Evolutionary conservation across 495 filamentous ascomycete species (phyloP), one percentile per base, ranked within the genome.

Genomic region (Daldinia caldariorum): DNA sequence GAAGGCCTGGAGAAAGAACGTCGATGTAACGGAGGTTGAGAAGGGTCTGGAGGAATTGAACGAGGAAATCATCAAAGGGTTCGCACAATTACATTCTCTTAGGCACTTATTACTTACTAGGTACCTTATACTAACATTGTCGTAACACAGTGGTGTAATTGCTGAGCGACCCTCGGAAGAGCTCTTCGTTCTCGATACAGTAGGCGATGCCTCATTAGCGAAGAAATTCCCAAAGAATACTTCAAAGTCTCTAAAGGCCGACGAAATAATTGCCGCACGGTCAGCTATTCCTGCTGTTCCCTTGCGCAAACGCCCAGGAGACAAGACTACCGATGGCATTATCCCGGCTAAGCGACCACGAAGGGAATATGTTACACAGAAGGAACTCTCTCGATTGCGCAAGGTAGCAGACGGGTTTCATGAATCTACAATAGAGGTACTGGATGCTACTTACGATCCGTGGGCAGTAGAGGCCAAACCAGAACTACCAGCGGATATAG

Each of bases 1-100:
- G 82, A 97, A 94, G 80, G 95, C 95, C 18, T 99, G 95, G 95
- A 86, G 95, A 71, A 99, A 98, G 79, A 96, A 99, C 82, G 92
- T 98, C 74, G 93, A 99, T 79, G 85, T 98, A 54, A 88, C 92
- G 13, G 90, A 95, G 60, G 85, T 99, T 26, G 86, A 93, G 70
- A 83, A 89, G 67, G 95, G 96, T 49, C 87, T 99, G 49, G 91
- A 96, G 62, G 81, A 90, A 66, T 82, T 93, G 70, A 91, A 94
- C 66, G 91, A 94, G 47, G 93, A 97, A 82, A 89, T 96, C 69
- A 92, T 96, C 66, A 87, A 89, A 84, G 94, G 93, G 94, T 94
- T 86, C 31, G 83, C 70, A 3, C 20, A 34, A 58, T n/a, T 58
- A 35, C 2, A 2, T 7, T 18, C 13, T 51, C 47, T 49, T 22